These are phyloP conservation scores for Euphorbia corollata DNA, from an alignment of 441 rosid genomes.

Conservation along the genomic window DNA sequence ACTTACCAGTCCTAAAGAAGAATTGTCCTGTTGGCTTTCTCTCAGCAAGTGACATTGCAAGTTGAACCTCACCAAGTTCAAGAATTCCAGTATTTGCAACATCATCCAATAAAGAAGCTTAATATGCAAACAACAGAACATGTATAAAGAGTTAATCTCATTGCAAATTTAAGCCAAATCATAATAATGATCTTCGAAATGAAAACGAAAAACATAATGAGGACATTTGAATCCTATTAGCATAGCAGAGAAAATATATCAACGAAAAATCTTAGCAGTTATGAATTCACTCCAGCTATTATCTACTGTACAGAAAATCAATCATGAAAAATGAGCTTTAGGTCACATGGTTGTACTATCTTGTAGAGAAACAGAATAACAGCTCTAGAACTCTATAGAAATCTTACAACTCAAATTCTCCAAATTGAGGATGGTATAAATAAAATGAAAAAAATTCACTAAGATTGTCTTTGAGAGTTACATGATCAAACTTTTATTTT, in stretches of 20 bases:
- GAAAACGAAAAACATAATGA: background rate
- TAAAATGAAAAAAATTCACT: background rate
- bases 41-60: conserved; percentile 78
- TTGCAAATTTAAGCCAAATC: background rate
- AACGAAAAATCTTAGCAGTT: background rate
- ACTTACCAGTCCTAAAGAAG: conserved; percentile 70
- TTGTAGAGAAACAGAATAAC: conserved; percentile 4
- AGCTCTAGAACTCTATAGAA: conserved; percentile 3
- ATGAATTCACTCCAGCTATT: background rate
- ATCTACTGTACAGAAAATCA: background rate
- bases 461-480: background rate
- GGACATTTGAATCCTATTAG: background rate
- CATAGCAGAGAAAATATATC: background rate
- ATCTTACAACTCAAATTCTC: background rate
- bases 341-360: background rate
- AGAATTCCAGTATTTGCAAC: conserved; percentile 69
- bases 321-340: conserved; percentile 5
- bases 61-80: conserved; percentile 65
- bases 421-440: background rate
- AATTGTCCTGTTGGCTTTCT: conserved; percentile 67
- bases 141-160: conserved; percentile 5
- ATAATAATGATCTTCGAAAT: background rate
- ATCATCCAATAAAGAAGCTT: conserved; percentile 74
- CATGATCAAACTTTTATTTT: background rate
- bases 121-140: conserved; percentile 17